These are phyloP conservation scores for Yarrowia alimentaria DNA, from an alignment of 805 yeast genomes.

Conservation along the genomic window DNA sequence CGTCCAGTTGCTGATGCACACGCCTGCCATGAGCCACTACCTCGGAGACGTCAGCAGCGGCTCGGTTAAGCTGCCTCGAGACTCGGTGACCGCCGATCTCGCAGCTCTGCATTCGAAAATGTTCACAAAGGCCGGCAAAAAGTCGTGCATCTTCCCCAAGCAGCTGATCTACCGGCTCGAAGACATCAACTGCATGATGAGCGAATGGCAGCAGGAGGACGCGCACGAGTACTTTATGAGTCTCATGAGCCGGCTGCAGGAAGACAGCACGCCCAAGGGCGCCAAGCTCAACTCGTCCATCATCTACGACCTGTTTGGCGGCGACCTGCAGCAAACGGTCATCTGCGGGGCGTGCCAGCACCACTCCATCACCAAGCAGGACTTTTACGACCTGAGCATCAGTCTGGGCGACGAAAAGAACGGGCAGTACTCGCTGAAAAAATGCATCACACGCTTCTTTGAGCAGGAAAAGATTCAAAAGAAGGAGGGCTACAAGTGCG, in stretches of 20 bases:
- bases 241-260: conserved; percentile 79
- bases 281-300: conserved; percentile 75
- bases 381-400: conserved; percentile 86
- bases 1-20: conserved; percentile 82
- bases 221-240: conserved; percentile 97
- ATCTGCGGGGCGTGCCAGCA: conserved; percentile 81
- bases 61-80: too few relatives aligned
- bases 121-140: conserved; percentile 43
- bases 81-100: too few relatives aligned
- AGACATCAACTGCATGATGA: conserved; percentile 93
- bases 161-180: conserved; percentile 66
- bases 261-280: conserved; percentile 91
- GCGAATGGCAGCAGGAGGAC: conserved; percentile 97
- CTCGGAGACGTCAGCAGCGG: conserved; percentile 53
- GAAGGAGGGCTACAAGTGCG: conserved; percentile 71
- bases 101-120: too few relatives aligned
- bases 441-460: conserved; percentile 50
- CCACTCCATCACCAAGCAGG: conserved; percentile 84
- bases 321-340: conserved; percentile 77
- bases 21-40: conserved; percentile 88
- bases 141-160: conserved; percentile 65
- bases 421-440: conserved; percentile 29
- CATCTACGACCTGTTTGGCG: conserved; percentile 92
- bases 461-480: conserved; percentile 62
- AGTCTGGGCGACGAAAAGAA: conserved; percentile 55